Percentiles rank a stretch among this genome's conserved stretches.
Conservation (phyloP, 2,329 filamentous ascomycete species). For the Fusarium miscanthi region DNA sequence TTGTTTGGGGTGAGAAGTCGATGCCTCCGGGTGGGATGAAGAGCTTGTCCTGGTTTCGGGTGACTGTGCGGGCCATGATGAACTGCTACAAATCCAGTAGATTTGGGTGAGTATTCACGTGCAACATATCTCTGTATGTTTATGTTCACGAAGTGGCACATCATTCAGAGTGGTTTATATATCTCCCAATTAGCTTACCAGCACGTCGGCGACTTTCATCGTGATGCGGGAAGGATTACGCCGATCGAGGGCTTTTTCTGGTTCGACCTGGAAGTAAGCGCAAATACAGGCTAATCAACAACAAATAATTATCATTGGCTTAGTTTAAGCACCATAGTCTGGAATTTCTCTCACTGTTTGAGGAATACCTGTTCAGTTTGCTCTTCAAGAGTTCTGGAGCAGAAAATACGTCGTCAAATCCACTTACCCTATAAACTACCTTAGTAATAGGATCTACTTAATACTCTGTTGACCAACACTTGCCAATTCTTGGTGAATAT, state of each 20-base stretch:
- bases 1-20: slow-evolving; percentile 3
- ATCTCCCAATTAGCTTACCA: rapidly evolving
- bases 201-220: background rate
- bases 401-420: background rate
- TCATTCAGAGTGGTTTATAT: rapidly evolving
- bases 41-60: slow-evolving; percentile 15
- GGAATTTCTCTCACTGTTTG: background rate
- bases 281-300: background rate
- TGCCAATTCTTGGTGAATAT: background rate
- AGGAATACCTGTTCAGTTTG: background rate
- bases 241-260: background rate
- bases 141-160: rapidly evolving
- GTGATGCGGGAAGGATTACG: background rate
- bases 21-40: slow-evolving; percentile 19
- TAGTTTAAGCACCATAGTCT: too few species aligned
- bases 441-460: background rate
- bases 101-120: too few species aligned
- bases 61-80: slow-evolving; percentile 17
- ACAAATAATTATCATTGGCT: background rate
- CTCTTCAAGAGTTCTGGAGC: background rate
- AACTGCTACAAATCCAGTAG: background rate
- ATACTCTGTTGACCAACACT: too few species aligned
- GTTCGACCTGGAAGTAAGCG: background rate
- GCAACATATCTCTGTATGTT: background rate
- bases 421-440: background rate